Base-by-base conservation (phyloP, 352 stramenopile genomes). In the Pythium biforme region DNA sequence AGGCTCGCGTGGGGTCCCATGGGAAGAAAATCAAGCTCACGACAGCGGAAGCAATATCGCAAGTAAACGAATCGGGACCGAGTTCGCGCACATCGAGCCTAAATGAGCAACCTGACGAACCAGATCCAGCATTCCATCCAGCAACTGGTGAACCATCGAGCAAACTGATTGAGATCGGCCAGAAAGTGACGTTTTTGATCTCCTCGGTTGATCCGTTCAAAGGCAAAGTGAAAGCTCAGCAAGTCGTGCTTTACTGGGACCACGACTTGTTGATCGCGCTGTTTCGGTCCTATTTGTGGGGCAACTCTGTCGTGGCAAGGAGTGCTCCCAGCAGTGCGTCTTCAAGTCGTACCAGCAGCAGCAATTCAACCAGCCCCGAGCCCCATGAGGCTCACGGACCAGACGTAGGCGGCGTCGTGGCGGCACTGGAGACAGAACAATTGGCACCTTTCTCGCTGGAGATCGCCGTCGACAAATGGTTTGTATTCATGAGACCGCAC, bases 221-320 rank as follows among this genome's bases (percentile, higher is more conserved):
- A 26, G 73, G 59, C 4, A 81, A 79, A 58, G 49, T 90, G 9
- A 75, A 74, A 19, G 54, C 76, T 3, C 67, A 88, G 33, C 81
- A 83, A 63, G 69, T 78, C 7, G 71, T 74, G 1, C 3, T 90
- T 5, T 92, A 90, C 49, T 92, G 83, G 83, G 81, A 92, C 48
- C 79, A 90, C 33, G 77, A 88, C 14, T 62, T 90, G 23, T 52
- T 92, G 9, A 79, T 82, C 43, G 73, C 75, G 4, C 58, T 92
- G 19, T 77, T 89, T 54, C 71, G 64, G 3, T 88, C 83, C 17
- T 85, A 89, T 39, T 60, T 86, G 0, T 70, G 77, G 20, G 72
- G 66, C 0, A 78, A 73, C 15, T 60, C 60, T 0, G 26, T 66
- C 4, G 48, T 76, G 0, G 47, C 55, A 14, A 77, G 57, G 25